Conservation (phyloP, 1,139 yeast species). For the Diutina mesorugosa region DNA sequence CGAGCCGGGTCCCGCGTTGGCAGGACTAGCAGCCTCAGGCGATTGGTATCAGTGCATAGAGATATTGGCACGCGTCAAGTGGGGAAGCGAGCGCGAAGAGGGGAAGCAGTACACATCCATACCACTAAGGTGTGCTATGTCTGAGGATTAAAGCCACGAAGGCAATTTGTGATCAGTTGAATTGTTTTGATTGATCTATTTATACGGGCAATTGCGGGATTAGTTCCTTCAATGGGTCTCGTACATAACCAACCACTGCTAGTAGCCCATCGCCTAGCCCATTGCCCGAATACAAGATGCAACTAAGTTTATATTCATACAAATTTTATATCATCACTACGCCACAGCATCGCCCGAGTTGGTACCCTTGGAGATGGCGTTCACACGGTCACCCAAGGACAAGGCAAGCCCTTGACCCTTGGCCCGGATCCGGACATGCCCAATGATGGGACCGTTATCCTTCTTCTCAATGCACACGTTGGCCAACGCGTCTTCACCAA, state of each 20-base stretch:
- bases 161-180: too few relatives aligned
- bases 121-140: too few relatives aligned
- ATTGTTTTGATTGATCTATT: too few relatives aligned
- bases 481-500: slow-evolving; percentile 97
- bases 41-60: not conserved
- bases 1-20: too few relatives aligned
- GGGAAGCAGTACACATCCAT: not conserved
- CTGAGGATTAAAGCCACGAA: too few relatives aligned
- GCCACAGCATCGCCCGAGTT: not conserved
- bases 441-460: slow-evolving; percentile 65
- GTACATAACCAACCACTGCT: too few relatives aligned
- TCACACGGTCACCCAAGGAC: slow-evolving; percentile 88
- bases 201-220: not conserved
- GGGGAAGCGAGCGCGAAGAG: not conserved
- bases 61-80: not conserved
- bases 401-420: slow-evolving; percentile 97
- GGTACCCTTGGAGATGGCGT: slow-evolving; percentile 29
- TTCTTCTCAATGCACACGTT: slow-evolving; percentile 86
- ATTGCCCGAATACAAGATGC: too few relatives aligned
- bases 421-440: slow-evolving; percentile 93
- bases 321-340: not conserved
- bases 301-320: not conserved
- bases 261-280: too few relatives aligned
- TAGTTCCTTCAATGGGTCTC: too few relatives aligned
- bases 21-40: not conserved